A percentile compares a stretch with the other conserved stretches of the same genome.
These are phyloP conservation scores for Rhizopogon salebrosus DNA, from an alignment of 768 basidiomycete species.

Conservation along the genomic window DNA sequence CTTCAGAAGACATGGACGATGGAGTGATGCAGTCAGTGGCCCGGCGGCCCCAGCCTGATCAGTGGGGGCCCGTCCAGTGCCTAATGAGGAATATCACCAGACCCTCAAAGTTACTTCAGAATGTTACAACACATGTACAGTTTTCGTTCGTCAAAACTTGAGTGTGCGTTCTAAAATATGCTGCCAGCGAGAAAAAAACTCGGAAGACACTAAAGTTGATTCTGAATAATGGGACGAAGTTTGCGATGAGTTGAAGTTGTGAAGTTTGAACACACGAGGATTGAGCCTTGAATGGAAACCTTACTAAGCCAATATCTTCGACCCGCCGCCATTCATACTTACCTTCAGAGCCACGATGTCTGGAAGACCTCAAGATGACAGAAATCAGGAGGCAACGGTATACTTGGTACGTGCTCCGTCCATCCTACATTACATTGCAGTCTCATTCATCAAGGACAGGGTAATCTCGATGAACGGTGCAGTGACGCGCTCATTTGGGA, in stretches of 20 bases:
- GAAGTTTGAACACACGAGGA: too few relatives aligned
- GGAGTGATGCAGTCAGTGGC: neutral
- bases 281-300: neutral
- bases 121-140: too few relatives aligned
- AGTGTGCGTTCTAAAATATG: too few relatives aligned
- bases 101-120: slow-evolving; percentile 11
- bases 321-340: neutral
- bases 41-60: too few relatives aligned
- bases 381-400: slow-evolving; percentile 89
- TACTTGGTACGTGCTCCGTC: slow-evolving; percentile 54
- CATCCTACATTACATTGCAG: neutral
- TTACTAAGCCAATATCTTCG: neutral
- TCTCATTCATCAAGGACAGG: slow-evolving; percentile 42
- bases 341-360: slow-evolving; percentile 16
- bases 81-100: neutral
- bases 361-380: slow-evolving; percentile 69
- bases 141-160: too few relatives aligned
- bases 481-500: slow-evolving; percentile 96
- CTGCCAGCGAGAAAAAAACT: too few relatives aligned
- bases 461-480: slow-evolving; percentile 94
- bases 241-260: too few relatives aligned
- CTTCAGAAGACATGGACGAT: slow-evolving; percentile 28
- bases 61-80: too few relatives aligned
- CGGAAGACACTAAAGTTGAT: too few relatives aligned
- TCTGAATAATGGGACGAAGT: too few relatives aligned